Conservation (phyloP, 495 filamentous ascomycete species). For the Parachaetomium inaequale region DNA sequence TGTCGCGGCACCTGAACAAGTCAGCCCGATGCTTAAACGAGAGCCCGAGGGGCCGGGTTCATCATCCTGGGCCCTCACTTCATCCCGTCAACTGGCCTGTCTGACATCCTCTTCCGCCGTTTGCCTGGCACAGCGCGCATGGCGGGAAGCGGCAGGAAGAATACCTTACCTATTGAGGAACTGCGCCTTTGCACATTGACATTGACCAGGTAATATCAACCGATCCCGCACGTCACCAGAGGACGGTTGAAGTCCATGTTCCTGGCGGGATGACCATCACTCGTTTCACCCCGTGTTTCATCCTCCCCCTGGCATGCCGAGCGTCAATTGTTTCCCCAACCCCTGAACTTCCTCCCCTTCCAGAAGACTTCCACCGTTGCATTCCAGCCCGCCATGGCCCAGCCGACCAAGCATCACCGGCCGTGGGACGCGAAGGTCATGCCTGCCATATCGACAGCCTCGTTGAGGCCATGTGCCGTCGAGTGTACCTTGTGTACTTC, state of each 20-base stretch:
- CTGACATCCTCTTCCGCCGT: not conserved
- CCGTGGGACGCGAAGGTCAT: too few species aligned
- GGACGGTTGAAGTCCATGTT: not conserved
- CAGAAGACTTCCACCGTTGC: not conserved
- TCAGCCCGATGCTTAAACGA: too few species aligned
- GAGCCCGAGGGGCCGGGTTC: not conserved
- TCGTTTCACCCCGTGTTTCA: constrained; percentile 7
- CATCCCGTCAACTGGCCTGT: not conserved
- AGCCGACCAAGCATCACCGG: too few species aligned
- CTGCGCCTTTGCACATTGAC: not conserved
- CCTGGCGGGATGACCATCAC: not conserved
- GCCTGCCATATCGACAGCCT: too few species aligned
- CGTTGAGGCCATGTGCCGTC: too few species aligned
- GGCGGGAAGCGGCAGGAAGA: not conserved
- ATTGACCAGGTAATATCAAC: not conserved
- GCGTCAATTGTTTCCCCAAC: not conserved
- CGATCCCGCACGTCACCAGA: not conserved
- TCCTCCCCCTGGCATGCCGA: not conserved
- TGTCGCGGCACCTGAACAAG: not conserved
- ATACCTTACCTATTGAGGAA: too few species aligned
- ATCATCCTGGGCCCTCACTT: not conserved
- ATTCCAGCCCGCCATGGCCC: too few species aligned
- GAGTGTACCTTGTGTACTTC: too few species aligned
- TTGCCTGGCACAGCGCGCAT: not conserved
- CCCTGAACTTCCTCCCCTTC: not conserved